phyloP scores from a whole-genome alignment of 805 yeast genomes.

The Yarrowia deformans region DNA sequence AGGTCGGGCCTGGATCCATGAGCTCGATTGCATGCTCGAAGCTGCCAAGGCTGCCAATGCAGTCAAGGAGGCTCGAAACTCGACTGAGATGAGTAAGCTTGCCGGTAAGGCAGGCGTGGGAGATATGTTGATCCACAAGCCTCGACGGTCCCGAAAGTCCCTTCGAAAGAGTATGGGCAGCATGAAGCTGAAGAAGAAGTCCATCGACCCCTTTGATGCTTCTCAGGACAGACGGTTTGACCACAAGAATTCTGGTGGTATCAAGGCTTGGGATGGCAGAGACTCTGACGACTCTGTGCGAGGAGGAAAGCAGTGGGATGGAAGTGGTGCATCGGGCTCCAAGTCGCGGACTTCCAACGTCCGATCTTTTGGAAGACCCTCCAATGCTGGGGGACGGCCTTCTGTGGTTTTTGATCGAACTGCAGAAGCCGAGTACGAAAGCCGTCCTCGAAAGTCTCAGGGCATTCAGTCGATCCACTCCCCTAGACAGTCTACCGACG shows the following conservation, averaged over 20 bases:
- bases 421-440: slow-evolving; percentile 2
- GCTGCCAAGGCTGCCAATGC: slow-evolving; percentile 46
- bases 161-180: slow-evolving; percentile 25
- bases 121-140: slow-evolving; percentile 37
- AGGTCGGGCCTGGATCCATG: slow-evolving; percentile 91
- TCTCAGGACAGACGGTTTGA: slow-evolving; percentile 27
- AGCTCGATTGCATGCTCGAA: slow-evolving; percentile 58
- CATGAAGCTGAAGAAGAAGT: slow-evolving; percentile 36
- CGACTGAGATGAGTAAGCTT: slow-evolving; percentile 18
- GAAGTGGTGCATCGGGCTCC: slow-evolving; percentile 12
- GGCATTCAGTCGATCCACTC: slow-evolving; percentile 33
- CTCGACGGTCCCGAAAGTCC: slow-evolving; percentile 32
- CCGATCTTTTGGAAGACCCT: slow-evolving; percentile 20
- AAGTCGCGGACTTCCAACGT: slow-evolving; percentile 10
- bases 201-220: slow-evolving; percentile 24
- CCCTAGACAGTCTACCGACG: slow-evolving; percentile 42
- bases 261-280: slow-evolving; percentile 24
- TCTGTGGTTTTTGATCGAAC: slow-evolving; percentile 26
- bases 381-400: slow-evolving; percentile 37
- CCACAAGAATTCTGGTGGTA: slow-evolving; percentile 9
- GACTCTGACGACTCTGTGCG: not conserved
- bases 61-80: slow-evolving; percentile 38
- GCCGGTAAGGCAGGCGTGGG: slow-evolving; percentile 35
- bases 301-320: slow-evolving; percentile 13
- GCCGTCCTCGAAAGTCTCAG: slow-evolving; percentile 21